These are phyloP conservation scores for Lepidium didymum DNA, from an alignment of 345 rosid genomes.

Conservation along the genomic window DNA sequence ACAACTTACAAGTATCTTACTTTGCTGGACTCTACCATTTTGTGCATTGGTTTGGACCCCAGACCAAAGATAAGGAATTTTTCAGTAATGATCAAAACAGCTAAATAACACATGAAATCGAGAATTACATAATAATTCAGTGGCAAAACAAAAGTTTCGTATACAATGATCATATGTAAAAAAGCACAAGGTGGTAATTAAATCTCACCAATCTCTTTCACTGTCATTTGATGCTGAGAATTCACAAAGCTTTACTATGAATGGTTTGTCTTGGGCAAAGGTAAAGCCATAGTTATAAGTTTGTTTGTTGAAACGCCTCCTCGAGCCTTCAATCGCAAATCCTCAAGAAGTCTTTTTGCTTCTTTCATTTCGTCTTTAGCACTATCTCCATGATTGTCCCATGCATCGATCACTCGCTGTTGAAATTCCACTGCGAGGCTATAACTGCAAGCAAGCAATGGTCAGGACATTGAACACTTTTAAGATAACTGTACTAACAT, in stretches of 20 bases:
- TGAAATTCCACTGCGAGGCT: conserved; percentile 76
- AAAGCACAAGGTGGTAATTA: background rate
- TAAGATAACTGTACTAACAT: background rate
- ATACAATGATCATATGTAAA: background rate
- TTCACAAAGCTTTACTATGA: background rate
- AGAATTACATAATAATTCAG: background rate
- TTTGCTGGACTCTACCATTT: too few relatives aligned
- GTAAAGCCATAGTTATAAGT: conserved; percentile 36
- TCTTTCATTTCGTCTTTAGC: conserved; percentile 61
- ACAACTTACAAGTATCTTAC: too few relatives aligned
- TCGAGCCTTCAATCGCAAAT: conserved; percentile 50
- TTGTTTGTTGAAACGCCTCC: conserved; percentile 33
- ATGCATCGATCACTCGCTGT: conserved; percentile 62
- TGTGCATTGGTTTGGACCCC: too few relatives aligned
- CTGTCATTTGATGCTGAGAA: background rate
- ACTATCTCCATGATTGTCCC: conserved; percentile 74
- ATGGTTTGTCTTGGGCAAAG: conserved; percentile 30
- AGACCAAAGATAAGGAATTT: too few relatives aligned
- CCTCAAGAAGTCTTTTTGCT: conserved; percentile 47
- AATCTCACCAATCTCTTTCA: background rate
- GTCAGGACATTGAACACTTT: background rate
- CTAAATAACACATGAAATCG: background rate
- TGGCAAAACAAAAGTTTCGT: background rate
- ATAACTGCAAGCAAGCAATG: conserved; percentile 48
- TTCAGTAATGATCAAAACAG: background rate